These are phyloP conservation scores for Talaromyces sp. DNA, from an alignment of 2,329 filamentous ascomycete species.

Conservation along the genomic window DNA sequence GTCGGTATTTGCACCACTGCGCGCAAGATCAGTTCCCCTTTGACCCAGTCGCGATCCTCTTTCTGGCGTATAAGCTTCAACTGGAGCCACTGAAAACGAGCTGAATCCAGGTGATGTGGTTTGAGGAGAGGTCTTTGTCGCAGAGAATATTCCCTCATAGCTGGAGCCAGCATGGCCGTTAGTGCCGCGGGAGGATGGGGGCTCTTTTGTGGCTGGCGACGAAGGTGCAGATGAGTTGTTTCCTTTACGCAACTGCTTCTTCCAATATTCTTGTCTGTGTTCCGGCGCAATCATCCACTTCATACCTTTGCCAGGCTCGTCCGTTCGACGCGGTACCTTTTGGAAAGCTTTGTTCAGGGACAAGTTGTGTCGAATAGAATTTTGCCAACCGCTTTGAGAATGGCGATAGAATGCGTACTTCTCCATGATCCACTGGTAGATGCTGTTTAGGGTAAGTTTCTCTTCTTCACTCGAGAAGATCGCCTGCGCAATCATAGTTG, in stretches of 20 bases:
- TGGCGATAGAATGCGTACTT: slow-evolving; percentile 92
- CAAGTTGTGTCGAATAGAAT: slow-evolving; percentile 94
- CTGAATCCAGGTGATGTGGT: slow-evolving; percentile 41
- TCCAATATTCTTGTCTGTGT: slow-evolving; percentile 80
- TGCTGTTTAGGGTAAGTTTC: slow-evolving; percentile 85
- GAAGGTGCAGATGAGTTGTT: slow-evolving; percentile 46
- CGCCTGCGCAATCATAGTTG: slow-evolving; percentile 93
- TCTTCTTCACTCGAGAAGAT: slow-evolving; percentile 83
- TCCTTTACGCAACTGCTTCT: slow-evolving; percentile 54
- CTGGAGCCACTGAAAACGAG: slow-evolving; percentile 41
- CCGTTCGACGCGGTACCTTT: slow-evolving; percentile 85
- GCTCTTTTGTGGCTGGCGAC: slow-evolving; percentile 46
- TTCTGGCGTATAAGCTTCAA: slow-evolving; percentile 49
- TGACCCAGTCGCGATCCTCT: slow-evolving; percentile 41
- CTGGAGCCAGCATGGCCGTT: slow-evolving; percentile 30
- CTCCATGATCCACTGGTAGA: slow-evolving; percentile 88
- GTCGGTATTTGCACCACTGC: slow-evolving; percentile 33
- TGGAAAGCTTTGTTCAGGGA: slow-evolving; percentile 93
- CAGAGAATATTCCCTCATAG: slow-evolving; percentile 41
- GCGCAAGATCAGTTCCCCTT: slow-evolving; percentile 30
- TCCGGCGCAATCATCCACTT: slow-evolving; percentile 94
- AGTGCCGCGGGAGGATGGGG: slow-evolving; percentile 32
- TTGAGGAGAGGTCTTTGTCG: slow-evolving; percentile 36
- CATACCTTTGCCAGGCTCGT: slow-evolving; percentile 98
- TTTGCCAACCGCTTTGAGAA: slow-evolving; percentile 90